A percentile compares a stretch with the other conserved stretches of the same genome.
These are phyloP conservation scores for Parascedosporium putredinis DNA, from an alignment of 2,329 filamentous ascomycete species.

Conservation along the genomic window DNA sequence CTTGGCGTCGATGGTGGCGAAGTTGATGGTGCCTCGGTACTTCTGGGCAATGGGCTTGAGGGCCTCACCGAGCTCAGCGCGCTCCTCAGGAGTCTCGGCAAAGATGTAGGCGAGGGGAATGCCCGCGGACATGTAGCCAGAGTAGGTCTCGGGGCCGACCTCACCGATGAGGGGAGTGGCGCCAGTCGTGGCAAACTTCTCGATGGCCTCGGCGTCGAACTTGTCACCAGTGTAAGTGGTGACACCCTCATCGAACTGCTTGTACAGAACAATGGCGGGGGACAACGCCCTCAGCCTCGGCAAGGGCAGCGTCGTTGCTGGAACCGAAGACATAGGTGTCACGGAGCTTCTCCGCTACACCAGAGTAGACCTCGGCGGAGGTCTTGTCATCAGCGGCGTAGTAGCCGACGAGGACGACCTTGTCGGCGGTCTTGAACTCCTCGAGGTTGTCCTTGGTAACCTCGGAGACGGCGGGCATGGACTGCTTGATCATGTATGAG, in stretches of 20 bases:
- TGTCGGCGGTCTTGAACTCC: slow-evolving; percentile 96
- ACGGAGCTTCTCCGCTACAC: slow-evolving; percentile 64
- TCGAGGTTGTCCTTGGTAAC: slow-evolving; percentile 74
- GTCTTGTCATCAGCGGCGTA: slow-evolving; percentile 70
- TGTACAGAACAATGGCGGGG: slow-evolving; percentile 88
- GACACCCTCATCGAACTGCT: slow-evolving; percentile 96
- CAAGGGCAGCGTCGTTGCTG: slow-evolving; percentile 70
- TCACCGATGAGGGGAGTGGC: slow-evolving; percentile 89
- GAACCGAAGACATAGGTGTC: slow-evolving; percentile 91
- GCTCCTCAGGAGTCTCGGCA: slow-evolving; percentile 83
- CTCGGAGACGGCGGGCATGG: slow-evolving; percentile 78
- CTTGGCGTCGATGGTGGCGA: slow-evolving; percentile 94
- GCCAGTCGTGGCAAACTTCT: slow-evolving; percentile 71
- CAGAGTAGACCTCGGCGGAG: slow-evolving; percentile 74
- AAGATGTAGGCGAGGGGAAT: slow-evolving; percentile 97
- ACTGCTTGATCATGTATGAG: slow-evolving; percentile 97
- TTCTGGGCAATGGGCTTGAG: slow-evolving; percentile 84
- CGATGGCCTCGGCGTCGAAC: slow-evolving; percentile 72
- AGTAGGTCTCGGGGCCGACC: slow-evolving; percentile 94
- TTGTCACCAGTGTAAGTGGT: slow-evolving; percentile 62
- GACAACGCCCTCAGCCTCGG: slow-evolving; percentile 85
- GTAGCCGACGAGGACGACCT: slow-evolving; percentile 89
- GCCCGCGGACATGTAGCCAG: slow-evolving; percentile 84
- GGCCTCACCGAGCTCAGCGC: slow-evolving; percentile 61
- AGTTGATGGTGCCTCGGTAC: slow-evolving; percentile 91